Percentiles rank a stretch among this genome's conserved stretches.
Conservation (phyloP, 805 yeast genomes). For the Torulaspora microellipsoides region DNA sequence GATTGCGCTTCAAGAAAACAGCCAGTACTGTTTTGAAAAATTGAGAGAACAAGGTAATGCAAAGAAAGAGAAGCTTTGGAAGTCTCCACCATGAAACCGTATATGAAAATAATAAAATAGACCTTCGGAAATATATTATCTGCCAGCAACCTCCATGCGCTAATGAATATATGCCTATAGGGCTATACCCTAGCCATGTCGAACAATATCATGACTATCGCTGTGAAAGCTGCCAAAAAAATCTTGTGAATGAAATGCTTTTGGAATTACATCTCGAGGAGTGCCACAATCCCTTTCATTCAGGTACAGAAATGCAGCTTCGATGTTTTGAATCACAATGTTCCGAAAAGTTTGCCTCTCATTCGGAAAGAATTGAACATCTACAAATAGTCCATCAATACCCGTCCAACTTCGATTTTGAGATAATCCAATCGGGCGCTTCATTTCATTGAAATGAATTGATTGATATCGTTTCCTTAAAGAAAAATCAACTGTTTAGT, state of each 20-base stretch:
- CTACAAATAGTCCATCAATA: slow-evolving; percentile 45
- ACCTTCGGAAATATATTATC: slow-evolving; percentile 1
- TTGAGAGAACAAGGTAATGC: too few relatives aligned
- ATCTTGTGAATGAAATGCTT: slow-evolving; percentile 42
- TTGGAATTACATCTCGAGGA: slow-evolving; percentile 49
- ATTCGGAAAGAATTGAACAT: slow-evolving; percentile 43
- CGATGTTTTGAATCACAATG: slow-evolving; percentile 44
- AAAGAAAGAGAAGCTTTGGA: too few relatives aligned
- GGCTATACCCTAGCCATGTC: slow-evolving; percentile 15
- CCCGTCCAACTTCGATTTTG: slow-evolving; percentile 15
- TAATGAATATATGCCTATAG: slow-evolving; percentile 13
- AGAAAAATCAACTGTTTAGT: too few relatives aligned
- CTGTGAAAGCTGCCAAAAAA: slow-evolving; percentile 38
- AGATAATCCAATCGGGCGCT: slow-evolving; percentile 21
- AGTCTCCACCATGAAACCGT: too few relatives aligned
- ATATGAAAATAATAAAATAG: background rate
- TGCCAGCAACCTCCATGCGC: slow-evolving; percentile 20
- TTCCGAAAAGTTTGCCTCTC: slow-evolving; percentile 36
- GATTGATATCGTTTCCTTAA: background rate
- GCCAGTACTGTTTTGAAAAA: too few relatives aligned
- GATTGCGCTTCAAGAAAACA: too few relatives aligned
- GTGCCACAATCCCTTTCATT: slow-evolving; percentile 46
- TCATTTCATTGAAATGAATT: background rate
- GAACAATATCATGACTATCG: slow-evolving; percentile 20
- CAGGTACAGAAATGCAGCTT: slow-evolving; percentile 30